Evolutionary conservation across 2,329 filamentous ascomycete species (phyloP).

Genomic region (Aspergillus felis): DNA sequence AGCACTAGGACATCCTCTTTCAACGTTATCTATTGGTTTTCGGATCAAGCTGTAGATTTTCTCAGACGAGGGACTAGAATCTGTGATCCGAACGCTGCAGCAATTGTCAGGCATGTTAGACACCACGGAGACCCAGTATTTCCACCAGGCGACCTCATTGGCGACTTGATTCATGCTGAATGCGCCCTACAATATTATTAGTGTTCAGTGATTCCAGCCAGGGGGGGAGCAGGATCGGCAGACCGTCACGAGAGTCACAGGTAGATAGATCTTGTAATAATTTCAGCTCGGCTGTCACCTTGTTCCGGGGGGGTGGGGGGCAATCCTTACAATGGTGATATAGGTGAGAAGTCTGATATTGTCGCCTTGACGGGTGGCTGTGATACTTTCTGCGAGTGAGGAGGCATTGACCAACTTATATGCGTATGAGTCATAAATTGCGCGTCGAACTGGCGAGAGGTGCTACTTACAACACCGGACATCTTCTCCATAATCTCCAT

Average conservation of each 20-base stretch:
- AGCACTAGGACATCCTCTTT: neutral
- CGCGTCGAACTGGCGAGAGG: too few relatives aligned
- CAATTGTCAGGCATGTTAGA: constrained; percentile 2
- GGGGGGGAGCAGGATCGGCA: neutral
- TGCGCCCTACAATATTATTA: neutral
- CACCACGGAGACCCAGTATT: constrained; percentile 7
- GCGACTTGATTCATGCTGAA: constrained; percentile 9
- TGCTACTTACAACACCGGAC: constrained; percentile 1
- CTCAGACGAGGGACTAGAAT: neutral
- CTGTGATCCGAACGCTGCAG: neutral
- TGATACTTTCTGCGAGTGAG: constrained; percentile 11
- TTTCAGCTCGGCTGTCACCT: neutral
- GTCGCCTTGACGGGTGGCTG: constrained; percentile 9
- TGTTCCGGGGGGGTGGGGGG: neutral
- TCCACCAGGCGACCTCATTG: constrained; percentile 5
- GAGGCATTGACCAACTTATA: constrained; percentile 12
- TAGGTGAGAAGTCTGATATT: constrained; percentile 11
- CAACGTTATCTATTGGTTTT: neutral
- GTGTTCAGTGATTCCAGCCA: neutral
- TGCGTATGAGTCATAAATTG: neutral
- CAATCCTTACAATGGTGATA: constrained; percentile 6
- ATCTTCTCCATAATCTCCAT: constrained; percentile 5
- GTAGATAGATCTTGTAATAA: constrained; percentile 5
- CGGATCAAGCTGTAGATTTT: neutral
- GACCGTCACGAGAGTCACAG: constrained; percentile 8